Conservation (phyloP, 2,329 filamentous ascomycete species). For the Phialocephala subalpina region DNA sequence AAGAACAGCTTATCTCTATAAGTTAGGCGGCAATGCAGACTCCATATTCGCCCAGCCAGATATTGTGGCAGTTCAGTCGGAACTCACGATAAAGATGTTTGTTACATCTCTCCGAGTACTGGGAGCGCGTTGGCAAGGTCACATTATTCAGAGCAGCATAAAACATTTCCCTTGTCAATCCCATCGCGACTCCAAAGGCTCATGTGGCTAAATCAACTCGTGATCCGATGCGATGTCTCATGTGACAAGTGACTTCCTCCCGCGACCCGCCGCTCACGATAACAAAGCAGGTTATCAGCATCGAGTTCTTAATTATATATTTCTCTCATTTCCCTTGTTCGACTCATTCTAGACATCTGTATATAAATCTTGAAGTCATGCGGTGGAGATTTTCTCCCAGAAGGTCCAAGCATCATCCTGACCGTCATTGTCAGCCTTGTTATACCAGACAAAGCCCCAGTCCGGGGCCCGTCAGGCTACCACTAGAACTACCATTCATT, state of each 20-base stretch:
- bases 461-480: neutral
- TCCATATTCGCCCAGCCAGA: too few relatives aligned
- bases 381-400: slow-evolving; percentile 9
- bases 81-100: too few relatives aligned
- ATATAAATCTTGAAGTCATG: neutral
- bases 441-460: slow-evolving; percentile 1
- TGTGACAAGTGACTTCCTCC: slow-evolving; percentile 4
- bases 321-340: neutral
- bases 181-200: neutral
- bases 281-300: neutral
- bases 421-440: slow-evolving; percentile 6
- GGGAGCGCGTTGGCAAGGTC: neutral
- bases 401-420: slow-evolving; percentile 1
- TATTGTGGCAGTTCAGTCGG: too few relatives aligned
- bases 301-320: neutral
- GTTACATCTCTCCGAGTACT: too few relatives aligned
- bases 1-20: too few relatives aligned
- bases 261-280: neutral
- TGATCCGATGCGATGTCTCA: slow-evolving; percentile 1
- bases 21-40: too few relatives aligned
- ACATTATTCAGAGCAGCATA: neutral
- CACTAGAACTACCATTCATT: slow-evolving; percentile 4
- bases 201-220: slow-evolving; percentile 8
- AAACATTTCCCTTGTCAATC: neutral
- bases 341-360: neutral